These are phyloP conservation scores for Leccinum boreale DNA, from an alignment of 768 basidiomycete genomes.

Conservation along the genomic window DNA sequence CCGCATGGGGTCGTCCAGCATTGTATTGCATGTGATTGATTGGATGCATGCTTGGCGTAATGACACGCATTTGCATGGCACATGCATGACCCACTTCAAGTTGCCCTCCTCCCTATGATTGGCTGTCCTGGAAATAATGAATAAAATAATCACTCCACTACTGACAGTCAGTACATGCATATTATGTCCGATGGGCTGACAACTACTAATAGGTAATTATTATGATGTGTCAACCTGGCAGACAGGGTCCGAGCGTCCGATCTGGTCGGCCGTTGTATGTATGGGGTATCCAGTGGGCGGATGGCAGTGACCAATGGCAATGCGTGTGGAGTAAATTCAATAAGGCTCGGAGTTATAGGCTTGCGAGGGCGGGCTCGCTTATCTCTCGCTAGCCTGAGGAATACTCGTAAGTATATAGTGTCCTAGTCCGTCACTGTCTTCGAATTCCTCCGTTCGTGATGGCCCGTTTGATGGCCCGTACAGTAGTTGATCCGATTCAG, in stretches of 20 bases:
- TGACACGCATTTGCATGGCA: neutral
- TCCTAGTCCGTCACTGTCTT: neutral
- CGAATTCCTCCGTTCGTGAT: neutral
- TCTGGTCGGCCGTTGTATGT: neutral
- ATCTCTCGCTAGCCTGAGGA: neutral
- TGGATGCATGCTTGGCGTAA: neutral
- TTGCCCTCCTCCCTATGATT: neutral
- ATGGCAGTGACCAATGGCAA: neutral
- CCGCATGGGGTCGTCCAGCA: neutral
- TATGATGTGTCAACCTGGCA: neutral
- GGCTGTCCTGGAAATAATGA: neutral
- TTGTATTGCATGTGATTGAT: neutral
- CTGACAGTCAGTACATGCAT: no score
- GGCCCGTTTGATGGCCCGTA: neutral
- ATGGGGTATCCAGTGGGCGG: neutral
- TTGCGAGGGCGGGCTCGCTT: neutral
- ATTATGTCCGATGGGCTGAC: neutral
- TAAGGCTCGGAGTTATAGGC: neutral
- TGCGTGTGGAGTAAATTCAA: neutral
- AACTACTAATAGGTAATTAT: neutral
- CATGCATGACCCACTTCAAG: neutral
- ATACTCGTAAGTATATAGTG: neutral
- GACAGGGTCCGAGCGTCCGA: neutral
- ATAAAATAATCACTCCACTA: neutral
- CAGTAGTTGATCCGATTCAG: neutral